Evolutionary conservation across 495 filamentous ascomycete species (phyloP).

Genomic region (Lophiostoma macrostomum): DNA sequence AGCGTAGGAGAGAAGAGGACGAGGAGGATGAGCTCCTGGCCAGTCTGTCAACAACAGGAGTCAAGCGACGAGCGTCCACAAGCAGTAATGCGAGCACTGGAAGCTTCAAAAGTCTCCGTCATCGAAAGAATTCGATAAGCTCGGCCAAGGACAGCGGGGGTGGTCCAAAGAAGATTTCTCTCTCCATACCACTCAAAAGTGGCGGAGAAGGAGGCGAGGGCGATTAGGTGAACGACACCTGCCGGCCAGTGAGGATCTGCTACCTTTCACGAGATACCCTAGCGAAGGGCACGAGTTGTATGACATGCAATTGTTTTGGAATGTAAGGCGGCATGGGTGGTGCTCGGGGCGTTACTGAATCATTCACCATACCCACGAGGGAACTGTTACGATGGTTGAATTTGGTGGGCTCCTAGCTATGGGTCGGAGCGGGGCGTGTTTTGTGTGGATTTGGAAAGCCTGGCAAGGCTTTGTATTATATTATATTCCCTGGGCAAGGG

Average conservation of each 20-base stretch:
- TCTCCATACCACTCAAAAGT: slow-evolving; percentile 33
- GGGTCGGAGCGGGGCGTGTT: not conserved
- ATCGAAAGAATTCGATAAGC: slow-evolving; percentile 33
- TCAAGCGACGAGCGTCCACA: slow-evolving; percentile 37
- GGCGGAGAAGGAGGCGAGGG: slow-evolving; percentile 21
- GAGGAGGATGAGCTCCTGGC: slow-evolving; percentile 49
- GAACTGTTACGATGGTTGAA: not conserved
- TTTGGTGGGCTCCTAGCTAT: not conserved
- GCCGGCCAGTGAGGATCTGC: slow-evolving; percentile 19
- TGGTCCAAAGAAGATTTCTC: slow-evolving; percentile 36
- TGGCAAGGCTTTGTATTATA: slow-evolving; percentile 7
- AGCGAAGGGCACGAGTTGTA: slow-evolving; percentile 24
- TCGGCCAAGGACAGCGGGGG: slow-evolving; percentile 36
- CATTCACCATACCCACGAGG: not conserved
- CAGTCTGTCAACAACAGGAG: slow-evolving; percentile 37
- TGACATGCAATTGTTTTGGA: slow-evolving; percentile 19
- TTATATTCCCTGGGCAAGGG: not conserved
- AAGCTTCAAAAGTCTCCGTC: slow-evolving; percentile 29
- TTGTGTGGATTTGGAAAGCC: not conserved
- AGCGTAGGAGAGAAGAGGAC: slow-evolving; percentile 86
- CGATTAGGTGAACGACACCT: not conserved
- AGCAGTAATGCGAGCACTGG: slow-evolving; percentile 27
- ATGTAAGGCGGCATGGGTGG: slow-evolving; percentile 16
- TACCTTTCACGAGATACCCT: slow-evolving; percentile 31
- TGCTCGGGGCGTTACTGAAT: slow-evolving; percentile 26